These are phyloP conservation scores for Colletotrichum tabaci DNA, from an alignment of 2,329 filamentous ascomycete genomes.

Conservation along the genomic window DNA sequence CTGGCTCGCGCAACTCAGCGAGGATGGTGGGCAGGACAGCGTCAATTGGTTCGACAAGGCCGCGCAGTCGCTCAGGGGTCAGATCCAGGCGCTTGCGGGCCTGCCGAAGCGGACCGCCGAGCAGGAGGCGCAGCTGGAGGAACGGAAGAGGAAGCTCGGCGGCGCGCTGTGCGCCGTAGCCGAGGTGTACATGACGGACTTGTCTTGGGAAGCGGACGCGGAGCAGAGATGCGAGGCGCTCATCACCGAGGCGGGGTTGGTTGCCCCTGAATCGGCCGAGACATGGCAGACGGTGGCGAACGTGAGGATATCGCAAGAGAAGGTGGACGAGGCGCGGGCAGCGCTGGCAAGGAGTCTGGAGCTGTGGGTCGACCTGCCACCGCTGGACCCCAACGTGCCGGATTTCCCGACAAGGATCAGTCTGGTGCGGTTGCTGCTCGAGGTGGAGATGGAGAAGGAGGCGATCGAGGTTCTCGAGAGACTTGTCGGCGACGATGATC, in stretches of 20 bases:
- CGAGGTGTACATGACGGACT: slow-evolving; percentile 99
- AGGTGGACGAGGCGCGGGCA: slow-evolving; percentile 82
- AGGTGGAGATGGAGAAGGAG: slow-evolving; percentile 87
- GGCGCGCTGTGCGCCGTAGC: slow-evolving; percentile 94
- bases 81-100: slow-evolving; percentile 76
- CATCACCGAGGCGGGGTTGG: slow-evolving; percentile 89
- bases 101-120: slow-evolving; percentile 54
- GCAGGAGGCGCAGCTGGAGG: slow-evolving; percentile 66
- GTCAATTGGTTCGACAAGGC: slow-evolving; percentile 80
- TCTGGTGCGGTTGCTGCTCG: slow-evolving; percentile 88
- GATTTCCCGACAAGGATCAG: slow-evolving; percentile 90
- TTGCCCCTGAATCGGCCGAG: slow-evolving; percentile 86
- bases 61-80: slow-evolving; percentile 78
- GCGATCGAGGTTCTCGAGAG: slow-evolving; percentile 89
- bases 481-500: slow-evolving; percentile 89
- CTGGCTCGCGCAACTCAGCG: slow-evolving; percentile 91
- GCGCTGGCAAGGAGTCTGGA: slow-evolving; percentile 85
- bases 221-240: slow-evolving; percentile 90
- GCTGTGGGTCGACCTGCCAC: slow-evolving; percentile 85
- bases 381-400: slow-evolving; percentile 80
- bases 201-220: slow-evolving; percentile 93
- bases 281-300: slow-evolving; percentile 97
- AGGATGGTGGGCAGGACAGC: slow-evolving; percentile 76
- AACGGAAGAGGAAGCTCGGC: slow-evolving; percentile 85
- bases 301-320: slow-evolving; percentile 89